Evolutionary conservation across 768 basidiomycete genomes (phyloP), one percentile per base, ranked within the genome.

Genomic region (Crepidotus variabilis): DNA sequence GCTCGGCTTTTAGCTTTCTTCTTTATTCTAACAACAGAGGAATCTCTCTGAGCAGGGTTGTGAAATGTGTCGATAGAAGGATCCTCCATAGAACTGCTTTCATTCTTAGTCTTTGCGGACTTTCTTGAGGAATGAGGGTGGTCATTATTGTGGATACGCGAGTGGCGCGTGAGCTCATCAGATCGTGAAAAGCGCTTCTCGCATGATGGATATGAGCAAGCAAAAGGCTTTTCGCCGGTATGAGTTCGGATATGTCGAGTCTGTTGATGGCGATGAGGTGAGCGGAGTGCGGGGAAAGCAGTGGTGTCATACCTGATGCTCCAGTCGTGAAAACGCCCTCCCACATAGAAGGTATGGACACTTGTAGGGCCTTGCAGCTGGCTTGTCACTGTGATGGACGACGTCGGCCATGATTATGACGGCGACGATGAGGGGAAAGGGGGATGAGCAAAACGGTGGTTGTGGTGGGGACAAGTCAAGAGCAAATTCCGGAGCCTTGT

Each of bases 221-320:
- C 81, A 65, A 98, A 98, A 2, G 96, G 96, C 64, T 97, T 98
- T 74, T 99, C 96, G 66, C 96, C 96, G 0, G 96, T 99, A 71
- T 99, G 96, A 0, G 95, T 99, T 57, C 96, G 89, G 54, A 98
- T 97, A 68, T 99, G 96, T 60, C 96, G 88, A 18, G 96, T 99
- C 92, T 98, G 71, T 33, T 34, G 39, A 35, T 24, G 23, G 58
- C 57, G 57, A 56, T 57, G 54, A 60, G 52, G 59, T 57, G n/a
- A 54, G 51, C 47, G 43, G 35, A 10, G 60, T 18, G 33, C 51
- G 32, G 52, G 45, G 55, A 14, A 24, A 6, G 32, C 22, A 35
- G 47, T 52, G 16, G 43, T 18, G 20, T 63, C 71, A 35, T 63
- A 90, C 94, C 84, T 95, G 94, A 71, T 99, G 96, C 70, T 99